A percentile compares a stretch with the other conserved stretches of the same genome.
Conservation (phyloP, 495 filamentous ascomycete species). For the Penicillium tannophilum region DNA sequence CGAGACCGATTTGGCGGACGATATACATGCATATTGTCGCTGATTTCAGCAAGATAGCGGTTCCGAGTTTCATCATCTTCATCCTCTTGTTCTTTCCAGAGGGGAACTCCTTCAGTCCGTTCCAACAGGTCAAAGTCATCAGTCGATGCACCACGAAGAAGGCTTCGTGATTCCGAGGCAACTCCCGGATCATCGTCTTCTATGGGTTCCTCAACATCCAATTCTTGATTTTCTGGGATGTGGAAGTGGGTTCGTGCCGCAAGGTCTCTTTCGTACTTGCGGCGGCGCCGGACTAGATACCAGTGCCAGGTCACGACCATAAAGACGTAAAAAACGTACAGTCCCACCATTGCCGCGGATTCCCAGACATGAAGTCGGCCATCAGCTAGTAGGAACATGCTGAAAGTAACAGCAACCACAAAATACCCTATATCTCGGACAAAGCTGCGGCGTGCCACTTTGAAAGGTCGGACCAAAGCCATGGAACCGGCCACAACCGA, state of each 20-base stretch:
- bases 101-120: slow-evolving; percentile 48
- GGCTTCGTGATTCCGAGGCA: slow-evolving; percentile 53
- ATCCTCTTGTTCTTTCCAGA: slow-evolving; percentile 52
- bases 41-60: slow-evolving; percentile 77
- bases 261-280: slow-evolving; percentile 61
- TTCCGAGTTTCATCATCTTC: slow-evolving; percentile 73
- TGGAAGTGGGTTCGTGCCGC: slow-evolving; percentile 74
- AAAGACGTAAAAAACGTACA: slow-evolving; percentile 89
- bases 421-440: slow-evolving; percentile 94
- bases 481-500: slow-evolving; percentile 98
- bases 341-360: slow-evolving; percentile 83
- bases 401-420: slow-evolving; percentile 82
- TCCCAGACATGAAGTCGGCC: slow-evolving; percentile 87
- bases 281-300: slow-evolving; percentile 64
- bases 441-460: slow-evolving; percentile 84
- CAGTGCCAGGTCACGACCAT: slow-evolving; percentile 94
- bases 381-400: slow-evolving; percentile 84
- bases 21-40: slow-evolving; percentile 88
- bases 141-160: slow-evolving; percentile 50
- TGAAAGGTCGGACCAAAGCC: slow-evolving; percentile 92
- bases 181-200: slow-evolving; percentile 73
- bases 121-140: slow-evolving; percentile 79
- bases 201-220: slow-evolving; percentile 65
- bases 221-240: slow-evolving; percentile 66
- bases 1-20: slow-evolving; percentile 64